Percentiles rank a stretch among this genome's conserved stretches.
phyloP scores from a whole-genome alignment of 495 filamentous ascomycete species.

The Sporormia fimetaria region DNA sequence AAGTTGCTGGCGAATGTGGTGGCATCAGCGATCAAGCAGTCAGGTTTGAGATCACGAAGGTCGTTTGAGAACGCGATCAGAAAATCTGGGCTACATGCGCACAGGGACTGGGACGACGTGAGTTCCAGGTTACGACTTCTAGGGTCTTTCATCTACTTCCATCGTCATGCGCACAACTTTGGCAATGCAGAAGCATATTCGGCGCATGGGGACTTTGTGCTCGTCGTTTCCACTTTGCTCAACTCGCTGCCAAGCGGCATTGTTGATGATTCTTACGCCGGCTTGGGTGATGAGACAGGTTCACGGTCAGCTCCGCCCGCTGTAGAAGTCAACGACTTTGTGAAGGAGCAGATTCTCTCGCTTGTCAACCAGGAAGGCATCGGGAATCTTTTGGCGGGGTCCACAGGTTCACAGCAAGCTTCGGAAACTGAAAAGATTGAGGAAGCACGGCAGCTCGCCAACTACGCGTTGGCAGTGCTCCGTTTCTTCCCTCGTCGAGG shows the following conservation, averaged over 20 bases:
- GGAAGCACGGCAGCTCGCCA: slow-evolving; percentile 66
- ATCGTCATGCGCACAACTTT: slow-evolving; percentile 41
- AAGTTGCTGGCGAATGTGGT: slow-evolving; percentile 43
- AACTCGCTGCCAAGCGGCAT: slow-evolving; percentile 46
- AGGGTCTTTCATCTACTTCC: slow-evolving; percentile 53
- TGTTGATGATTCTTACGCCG: too few species aligned
- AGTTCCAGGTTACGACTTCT: too few species aligned
- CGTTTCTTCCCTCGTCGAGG: slow-evolving; percentile 71
- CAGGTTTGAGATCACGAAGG: slow-evolving; percentile 17
- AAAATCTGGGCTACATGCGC: too few species aligned
- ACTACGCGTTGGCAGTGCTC: slow-evolving; percentile 75
- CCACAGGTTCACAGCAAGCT: neutral
- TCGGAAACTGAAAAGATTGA: slow-evolving; percentile 15
- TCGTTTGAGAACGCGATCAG: too few species aligned
- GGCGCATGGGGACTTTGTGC: slow-evolving; percentile 49
- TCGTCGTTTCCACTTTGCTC: slow-evolving; percentile 52
- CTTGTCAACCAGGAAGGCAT: slow-evolving; percentile 58
- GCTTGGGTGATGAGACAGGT: slow-evolving; percentile 31
- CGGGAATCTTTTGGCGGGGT: slow-evolving; percentile 43
- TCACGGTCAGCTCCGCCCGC: neutral
- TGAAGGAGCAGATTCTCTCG: slow-evolving; percentile 44
- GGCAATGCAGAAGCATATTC: slow-evolving; percentile 30
- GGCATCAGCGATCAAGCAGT: slow-evolving; percentile 29
- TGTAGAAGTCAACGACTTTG: slow-evolving; percentile 24
- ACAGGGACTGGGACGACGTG: too few species aligned